Conservation (phyloP, 257 asterid species). For the Paraleonurus japonicus region DNA sequence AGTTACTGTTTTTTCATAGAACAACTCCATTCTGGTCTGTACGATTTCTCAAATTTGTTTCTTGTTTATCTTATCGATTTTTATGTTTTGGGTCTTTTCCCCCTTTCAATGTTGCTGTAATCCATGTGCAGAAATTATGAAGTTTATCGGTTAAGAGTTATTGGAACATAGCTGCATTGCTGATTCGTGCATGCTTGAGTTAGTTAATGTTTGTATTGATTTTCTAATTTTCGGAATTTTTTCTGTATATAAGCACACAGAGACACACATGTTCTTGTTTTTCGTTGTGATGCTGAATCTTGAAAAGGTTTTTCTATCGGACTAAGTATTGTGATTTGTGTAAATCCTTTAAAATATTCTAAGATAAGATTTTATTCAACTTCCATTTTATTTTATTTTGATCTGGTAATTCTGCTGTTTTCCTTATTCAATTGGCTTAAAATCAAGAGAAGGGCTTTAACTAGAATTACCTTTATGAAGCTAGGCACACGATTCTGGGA, state of each 20-base stretch:
- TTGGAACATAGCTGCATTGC: constrained; percentile 11
- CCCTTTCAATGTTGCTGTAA: neutral
- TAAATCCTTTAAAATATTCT: neutral
- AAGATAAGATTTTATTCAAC: neutral
- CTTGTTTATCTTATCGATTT: neutral
- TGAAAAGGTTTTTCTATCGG: neutral
- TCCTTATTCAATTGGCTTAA: neutral
- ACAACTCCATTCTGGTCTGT: constrained; percentile 37
- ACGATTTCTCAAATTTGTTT: neutral
- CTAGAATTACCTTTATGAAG: neutral
- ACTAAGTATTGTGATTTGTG: neutral
- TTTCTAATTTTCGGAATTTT: neutral
- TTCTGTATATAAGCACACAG: neutral
- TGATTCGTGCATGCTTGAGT: neutral
- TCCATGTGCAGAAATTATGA: neutral
- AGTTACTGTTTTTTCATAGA: constrained; percentile 15
- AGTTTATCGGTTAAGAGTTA: neutral
- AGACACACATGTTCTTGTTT: neutral
- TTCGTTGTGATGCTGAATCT: neutral
- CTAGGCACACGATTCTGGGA: neutral
- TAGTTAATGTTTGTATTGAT: neutral
- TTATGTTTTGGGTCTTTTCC: neutral
- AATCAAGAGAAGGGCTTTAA: neutral
- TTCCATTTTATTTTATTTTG: neutral
- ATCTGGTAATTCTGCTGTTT: neutral